A percentile compares a stretch with the other conserved stretches of the same genome.
Evolutionary conservation across 2,329 filamentous ascomycete species (phyloP).

Genomic region (Pseudocercospora cruenta): DNA sequence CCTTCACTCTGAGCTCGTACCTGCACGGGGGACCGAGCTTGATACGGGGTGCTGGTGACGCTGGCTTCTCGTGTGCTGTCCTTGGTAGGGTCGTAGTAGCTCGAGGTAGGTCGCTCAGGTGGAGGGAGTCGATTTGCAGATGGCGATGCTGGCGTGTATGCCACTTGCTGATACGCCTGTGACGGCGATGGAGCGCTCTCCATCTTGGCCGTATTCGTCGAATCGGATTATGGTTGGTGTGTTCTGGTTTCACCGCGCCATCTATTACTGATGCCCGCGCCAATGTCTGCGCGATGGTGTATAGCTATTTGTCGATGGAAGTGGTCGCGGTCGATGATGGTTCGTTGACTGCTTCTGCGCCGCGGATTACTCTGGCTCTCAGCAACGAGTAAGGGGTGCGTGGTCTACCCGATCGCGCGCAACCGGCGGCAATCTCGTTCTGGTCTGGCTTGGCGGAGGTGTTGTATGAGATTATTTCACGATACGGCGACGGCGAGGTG

Average conservation of each 20-base stretch:
- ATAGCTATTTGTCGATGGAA: not conserved
- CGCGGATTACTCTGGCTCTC: not conserved
- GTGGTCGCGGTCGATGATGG: not conserved
- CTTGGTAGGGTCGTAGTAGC: slow-evolving; percentile 56
- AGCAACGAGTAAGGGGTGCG: slow-evolving; percentile 10
- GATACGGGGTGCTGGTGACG: slow-evolving; percentile 43
- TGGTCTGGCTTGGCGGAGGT: not conserved
- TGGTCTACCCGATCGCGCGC: not conserved
- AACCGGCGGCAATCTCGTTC: not conserved
- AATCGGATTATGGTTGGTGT: slow-evolving; percentile 3
- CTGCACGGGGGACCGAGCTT: slow-evolving; percentile 39
- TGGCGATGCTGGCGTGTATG: slow-evolving; percentile 40
- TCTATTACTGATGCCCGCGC: slow-evolving; percentile 11
- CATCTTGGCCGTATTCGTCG: slow-evolving; percentile 22
- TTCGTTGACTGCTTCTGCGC: not conserved
- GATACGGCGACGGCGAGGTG: slow-evolving; percentile 15
- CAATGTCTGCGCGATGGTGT: slow-evolving; percentile 4
- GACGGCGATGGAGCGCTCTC: slow-evolving; percentile 23
- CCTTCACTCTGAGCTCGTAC: slow-evolving; percentile 22
- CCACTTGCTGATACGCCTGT: slow-evolving; percentile 14
- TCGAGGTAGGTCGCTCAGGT: slow-evolving; percentile 43
- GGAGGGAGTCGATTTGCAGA: slow-evolving; percentile 41
- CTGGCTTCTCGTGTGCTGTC: slow-evolving; percentile 42
- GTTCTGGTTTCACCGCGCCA: slow-evolving; percentile 13
- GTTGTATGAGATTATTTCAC: not conserved